Evolutionary conservation across 148 eudicot genomes (phyloP).

Genomic region (Limonium bicolor): DNA sequence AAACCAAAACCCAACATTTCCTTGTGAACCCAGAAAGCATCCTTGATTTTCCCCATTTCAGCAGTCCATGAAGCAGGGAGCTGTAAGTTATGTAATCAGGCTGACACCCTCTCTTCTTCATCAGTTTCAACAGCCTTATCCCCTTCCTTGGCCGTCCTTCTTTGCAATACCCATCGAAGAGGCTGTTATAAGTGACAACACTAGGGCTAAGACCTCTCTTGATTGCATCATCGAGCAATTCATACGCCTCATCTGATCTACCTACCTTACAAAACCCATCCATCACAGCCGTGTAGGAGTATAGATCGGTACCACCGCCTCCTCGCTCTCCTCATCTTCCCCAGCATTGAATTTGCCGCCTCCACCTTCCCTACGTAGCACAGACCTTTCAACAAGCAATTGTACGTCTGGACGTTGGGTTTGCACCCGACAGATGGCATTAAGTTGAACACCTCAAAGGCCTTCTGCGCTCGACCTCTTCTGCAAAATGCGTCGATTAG

Average conservation of each 20-base stretch:
- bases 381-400: slow-evolving; percentile 70
- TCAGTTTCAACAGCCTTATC: slow-evolving; percentile 31
- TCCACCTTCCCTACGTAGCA: slow-evolving; percentile 78
- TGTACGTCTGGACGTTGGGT: slow-evolving; percentile 59
- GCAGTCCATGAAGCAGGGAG: slow-evolving; percentile 68
- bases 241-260: slow-evolving; percentile 61
- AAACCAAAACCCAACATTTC: slow-evolving; percentile 44
- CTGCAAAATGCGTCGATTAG: slow-evolving; percentile 50
- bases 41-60: slow-evolving; percentile 45
- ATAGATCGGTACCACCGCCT: slow-evolving; percentile 30
- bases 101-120: slow-evolving; percentile 43
- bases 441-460: slow-evolving; percentile 40
- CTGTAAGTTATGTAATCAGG: slow-evolving; percentile 66
- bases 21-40: slow-evolving; percentile 35
- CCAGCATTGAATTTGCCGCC: slow-evolving; percentile 47
- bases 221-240: slow-evolving; percentile 53
- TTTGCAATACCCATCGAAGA: slow-evolving; percentile 65
- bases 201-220: slow-evolving; percentile 44
- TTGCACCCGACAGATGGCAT: slow-evolving; percentile 32
- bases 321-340: slow-evolving; percentile 22
- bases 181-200: slow-evolving; percentile 47
- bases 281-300: slow-evolving; percentile 63
- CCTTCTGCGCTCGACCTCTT: slow-evolving; percentile 40
- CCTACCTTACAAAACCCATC: slow-evolving; percentile 95
- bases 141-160: slow-evolving; percentile 85